Evolutionary conservation across 2,329 filamentous ascomycete species (phyloP), one percentile per base, ranked within the genome.

Genomic region (Penicillium expansum): DNA sequence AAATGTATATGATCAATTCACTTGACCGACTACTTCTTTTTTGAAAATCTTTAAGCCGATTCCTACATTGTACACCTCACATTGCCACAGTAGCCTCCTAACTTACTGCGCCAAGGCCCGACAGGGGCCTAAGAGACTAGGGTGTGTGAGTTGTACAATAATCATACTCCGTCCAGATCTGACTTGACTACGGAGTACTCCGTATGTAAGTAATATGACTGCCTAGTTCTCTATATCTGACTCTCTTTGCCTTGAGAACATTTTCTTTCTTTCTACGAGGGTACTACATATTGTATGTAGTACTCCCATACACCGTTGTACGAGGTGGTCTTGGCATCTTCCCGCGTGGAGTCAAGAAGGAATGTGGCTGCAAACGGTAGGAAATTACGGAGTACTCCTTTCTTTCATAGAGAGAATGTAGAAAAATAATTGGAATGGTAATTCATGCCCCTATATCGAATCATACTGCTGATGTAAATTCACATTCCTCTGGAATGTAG

Each of bases 401-500:
- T 41, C 29, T 48, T 54, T 41, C 3, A 14, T 4, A 22, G n/a
- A 27, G 16, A 32, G 50, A 52, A 47, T 52, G 50, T 41, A 20
- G 24, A 22, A 48, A 48, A n/a, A n/a, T n/a, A n/a, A 30, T 39
- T 22, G 22, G 49, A 42, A 33, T 27, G 48, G 20, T 35, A 35
- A 52, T 44, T 33, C 43, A 47, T 5, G 14, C 24, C 30, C 24
- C 24, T 54, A 43, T 33, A 33, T 35, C 14, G 35, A 54, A 35
- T 22, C 37, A 33, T 43, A 14, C n/a, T 5, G 20, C n/a, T 5
- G 33, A 51, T 52, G 42, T 48, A 52, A 33, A 27, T 39, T 52
- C 42, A 59, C 59, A 61, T 61, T 61, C 59, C 52, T 51, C 42
- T 35, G 20, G 35, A 57, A 48, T 43, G 38, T 44, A 55, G 27